Evolutionary conservation across 768 basidiomycete species (phyloP), one percentile per base, ranked within the genome.

Genomic region (Rhizopogon vulgaris): DNA sequence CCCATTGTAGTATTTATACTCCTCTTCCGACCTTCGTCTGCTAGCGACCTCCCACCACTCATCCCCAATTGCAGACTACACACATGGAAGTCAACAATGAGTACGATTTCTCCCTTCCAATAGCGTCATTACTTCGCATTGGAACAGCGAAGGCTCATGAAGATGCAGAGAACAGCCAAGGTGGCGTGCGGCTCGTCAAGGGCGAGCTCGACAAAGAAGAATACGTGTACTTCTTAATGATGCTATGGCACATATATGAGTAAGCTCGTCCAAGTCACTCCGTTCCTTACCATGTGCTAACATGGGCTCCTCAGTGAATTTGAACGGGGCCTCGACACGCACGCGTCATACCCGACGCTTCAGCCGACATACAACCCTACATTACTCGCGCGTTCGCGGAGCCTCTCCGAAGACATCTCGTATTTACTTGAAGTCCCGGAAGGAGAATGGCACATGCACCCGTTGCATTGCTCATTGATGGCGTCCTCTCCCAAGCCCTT

Each of bases 201-300:
- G 86, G 86, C 9, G 72, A 76, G 52, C 73, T 88, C 34, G 70
- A 73, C 49, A 75, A 76, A 63, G 74, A 78, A 39, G 85, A 87
- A 62, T 90, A 90, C 64, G 68, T 82, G 14, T 75, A 78, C 43
- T 86, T 82, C 67, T 73, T 89, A 40, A 83, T 89, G 73, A 81
- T 86, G 73, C 78, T 91, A 22, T 90, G 85, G 82, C 78, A 87
- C 58, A 70, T 92, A 25, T 93, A 91, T 69, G 72, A 80, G 87
- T 90, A 58, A 67, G 83, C 28, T 7, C 28, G 6, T 60, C 28
- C 41, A 4, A 34, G 39, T 8, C 34, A 41, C 30, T 34, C 41
- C 18, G 15, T n/a, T 34, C 32, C 28, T 30, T 10, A 30, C 9
- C 3, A 4, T 3, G 3, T 22, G 3, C 22, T 22, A 22, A 22